phyloP scores from a whole-genome alignment of 176 grass and related monocot genomes.

The Hyparrhenia diplandra region DNA sequence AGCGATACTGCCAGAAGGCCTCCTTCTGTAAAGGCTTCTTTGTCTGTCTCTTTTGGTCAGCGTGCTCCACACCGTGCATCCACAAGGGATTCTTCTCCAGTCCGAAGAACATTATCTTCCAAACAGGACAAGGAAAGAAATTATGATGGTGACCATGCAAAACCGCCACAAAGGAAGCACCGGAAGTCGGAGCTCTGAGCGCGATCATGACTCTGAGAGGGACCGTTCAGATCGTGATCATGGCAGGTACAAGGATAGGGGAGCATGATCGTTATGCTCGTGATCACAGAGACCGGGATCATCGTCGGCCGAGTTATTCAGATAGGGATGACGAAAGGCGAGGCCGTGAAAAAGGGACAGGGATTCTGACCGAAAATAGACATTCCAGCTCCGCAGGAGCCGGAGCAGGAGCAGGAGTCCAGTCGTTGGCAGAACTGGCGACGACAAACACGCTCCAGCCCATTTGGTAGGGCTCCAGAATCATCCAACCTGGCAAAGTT shows the following conservation, averaged over 20 bases:
- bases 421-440: conserved; percentile 30
- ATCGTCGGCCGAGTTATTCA: conserved; percentile 26
- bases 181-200: conserved; percentile 42
- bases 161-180: conserved; percentile 36
- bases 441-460: conserved; percentile 45
- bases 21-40: conserved; percentile 86
- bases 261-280: conserved; percentile 28
- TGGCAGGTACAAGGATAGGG: conserved; percentile 41
- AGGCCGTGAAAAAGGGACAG: conserved; percentile 43
- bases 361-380: conserved; percentile 42
- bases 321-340: conserved; percentile 37
- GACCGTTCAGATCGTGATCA: conserved; percentile 39
- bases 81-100: conserved; percentile 86
- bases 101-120: conserved; percentile 57
- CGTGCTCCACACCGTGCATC: conserved; percentile 94
- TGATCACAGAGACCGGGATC: conserved; percentile 42
- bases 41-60: conserved; percentile 96
- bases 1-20: conserved; percentile 82
- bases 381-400: conserved; percentile 27
- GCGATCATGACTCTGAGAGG: conserved; percentile 15
- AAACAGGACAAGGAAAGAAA: conserved; percentile 43
- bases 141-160: conserved; percentile 35
- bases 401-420: conserved; percentile 47
- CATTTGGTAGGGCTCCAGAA: conserved; percentile 56
- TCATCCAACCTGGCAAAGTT: conserved; percentile 74